These are phyloP conservation scores for Beta macrorhiza DNA, from an alignment of 179 eudicot species.

Conservation along the genomic window DNA sequence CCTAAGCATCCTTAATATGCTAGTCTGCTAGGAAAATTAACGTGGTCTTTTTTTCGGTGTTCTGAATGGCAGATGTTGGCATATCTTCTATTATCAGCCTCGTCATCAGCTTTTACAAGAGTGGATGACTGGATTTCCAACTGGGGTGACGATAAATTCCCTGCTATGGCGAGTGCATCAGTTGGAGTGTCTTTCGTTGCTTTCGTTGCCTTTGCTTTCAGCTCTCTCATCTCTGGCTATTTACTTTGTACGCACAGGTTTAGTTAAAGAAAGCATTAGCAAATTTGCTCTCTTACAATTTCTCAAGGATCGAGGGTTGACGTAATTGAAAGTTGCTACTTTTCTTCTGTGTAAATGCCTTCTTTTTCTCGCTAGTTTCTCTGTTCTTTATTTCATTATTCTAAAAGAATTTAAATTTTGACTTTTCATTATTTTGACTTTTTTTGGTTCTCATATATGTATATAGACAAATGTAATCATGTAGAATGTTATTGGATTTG, in stretches of 20 bases:
- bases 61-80: constrained; percentile 31
- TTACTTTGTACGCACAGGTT: constrained; percentile 30
- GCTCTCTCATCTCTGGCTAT: constrained; percentile 40
- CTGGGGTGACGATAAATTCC: constrained; percentile 41
- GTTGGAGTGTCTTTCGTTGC: constrained; percentile 39
- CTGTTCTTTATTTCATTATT: too few species aligned
- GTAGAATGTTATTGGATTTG: too few species aligned
- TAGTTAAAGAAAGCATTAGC: constrained; percentile 2
- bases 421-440: too few species aligned
- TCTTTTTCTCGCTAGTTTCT: too few species aligned
- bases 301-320: background rate
- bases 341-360: background rate
- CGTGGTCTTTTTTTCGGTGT: background rate
- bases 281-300: background rate
- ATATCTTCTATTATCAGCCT: constrained; percentile 37
- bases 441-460: too few species aligned
- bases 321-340: background rate
- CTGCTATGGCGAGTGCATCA: constrained; percentile 41
- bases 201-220: constrained; percentile 35
- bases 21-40: too few species aligned
- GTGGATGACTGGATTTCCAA: constrained; percentile 44
- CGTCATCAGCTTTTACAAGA: constrained; percentile 39
- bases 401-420: too few species aligned
- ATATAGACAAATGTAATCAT: too few species aligned
- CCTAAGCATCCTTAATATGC: too few species aligned